These are phyloP conservation scores for Globisporangium carolinianum DNA, from an alignment of 352 stramenopile species.

Conservation along the genomic window DNA sequence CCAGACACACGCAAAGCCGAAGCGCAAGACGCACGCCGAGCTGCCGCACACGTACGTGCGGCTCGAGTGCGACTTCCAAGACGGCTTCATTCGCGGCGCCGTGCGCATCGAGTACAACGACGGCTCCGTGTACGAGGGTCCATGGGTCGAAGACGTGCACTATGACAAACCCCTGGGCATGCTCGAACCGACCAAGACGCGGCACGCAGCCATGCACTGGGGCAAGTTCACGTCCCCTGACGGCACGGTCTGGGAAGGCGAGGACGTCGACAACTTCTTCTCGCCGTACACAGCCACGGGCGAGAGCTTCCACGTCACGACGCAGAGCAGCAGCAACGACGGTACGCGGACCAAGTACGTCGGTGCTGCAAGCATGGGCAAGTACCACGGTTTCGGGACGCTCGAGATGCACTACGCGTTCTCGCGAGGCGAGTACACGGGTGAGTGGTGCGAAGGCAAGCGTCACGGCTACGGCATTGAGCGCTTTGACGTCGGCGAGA, in stretches of 20 bases:
- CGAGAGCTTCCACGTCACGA: slow-evolving; percentile 46
- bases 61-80: slow-evolving; percentile 64
- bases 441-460: slow-evolving; percentile 77
- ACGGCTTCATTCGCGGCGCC: slow-evolving; percentile 54
- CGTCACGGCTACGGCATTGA: slow-evolving; percentile 79
- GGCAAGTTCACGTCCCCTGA: slow-evolving; percentile 71
- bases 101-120: slow-evolving; percentile 77
- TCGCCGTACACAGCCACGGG: slow-evolving; percentile 63
- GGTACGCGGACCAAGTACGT: slow-evolving; percentile 31
- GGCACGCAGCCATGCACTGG: slow-evolving; percentile 37
- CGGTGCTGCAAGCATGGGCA: slow-evolving; percentile 41
- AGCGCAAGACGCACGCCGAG: slow-evolving; percentile 18
- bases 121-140: slow-evolving; percentile 71
- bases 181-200: slow-evolving; percentile 51
- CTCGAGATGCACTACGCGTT: slow-evolving; percentile 55
- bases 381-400: slow-evolving; percentile 69
- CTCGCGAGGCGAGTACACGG: slow-evolving; percentile 67
- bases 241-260: slow-evolving; percentile 66
- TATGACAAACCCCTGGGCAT: slow-evolving; percentile 33
- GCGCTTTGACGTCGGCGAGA: slow-evolving; percentile 59
- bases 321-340: slow-evolving; percentile 7
- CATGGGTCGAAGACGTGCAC: slow-evolving; percentile 61
- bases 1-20: slow-evolving; percentile 2
- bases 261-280: slow-evolving; percentile 80
- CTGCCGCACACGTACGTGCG: slow-evolving; percentile 62